Percentiles rank a stretch among this genome's conserved stretches.
Conservation (phyloP, 2,329 filamentous ascomycete species). For the Elsinoe australis region DNA sequence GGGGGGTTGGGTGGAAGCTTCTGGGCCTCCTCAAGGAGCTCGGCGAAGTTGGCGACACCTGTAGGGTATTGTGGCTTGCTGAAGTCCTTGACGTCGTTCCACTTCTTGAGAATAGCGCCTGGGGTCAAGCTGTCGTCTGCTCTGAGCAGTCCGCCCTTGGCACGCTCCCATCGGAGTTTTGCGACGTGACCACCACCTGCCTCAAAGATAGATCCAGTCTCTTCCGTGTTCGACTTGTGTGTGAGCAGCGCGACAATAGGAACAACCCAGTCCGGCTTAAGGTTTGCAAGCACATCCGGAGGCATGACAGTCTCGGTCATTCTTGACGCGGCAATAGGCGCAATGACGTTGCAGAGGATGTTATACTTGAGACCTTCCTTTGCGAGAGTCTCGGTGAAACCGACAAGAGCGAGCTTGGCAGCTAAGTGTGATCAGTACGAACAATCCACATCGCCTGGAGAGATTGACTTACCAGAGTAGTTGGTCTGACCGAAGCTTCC, state of each 20-base stretch:
- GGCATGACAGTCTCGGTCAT: conserved; percentile 97
- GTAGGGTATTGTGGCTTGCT: conserved; percentile 72
- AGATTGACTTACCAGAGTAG: conserved; percentile 61
- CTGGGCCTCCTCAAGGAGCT: conserved; percentile 73
- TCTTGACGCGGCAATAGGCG: conserved; percentile 86
- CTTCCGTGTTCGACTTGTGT: conserved; percentile 72
- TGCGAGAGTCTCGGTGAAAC: conserved; percentile 94
- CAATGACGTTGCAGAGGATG: conserved; percentile 90
- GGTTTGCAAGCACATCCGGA: conserved; percentile 74
- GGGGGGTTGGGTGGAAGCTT: conserved; percentile 65
- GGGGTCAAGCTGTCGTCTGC: conserved; percentile 83
- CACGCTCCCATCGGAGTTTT: conserved; percentile 92
- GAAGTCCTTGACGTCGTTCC: conserved; percentile 82
- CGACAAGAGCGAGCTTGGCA: conserved; percentile 89
- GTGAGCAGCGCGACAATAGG: conserved; percentile 83
- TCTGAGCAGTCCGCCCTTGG: conserved; percentile 80
- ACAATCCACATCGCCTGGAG: not conserved
- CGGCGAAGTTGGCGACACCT: conserved; percentile 81
- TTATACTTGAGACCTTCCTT: conserved; percentile 99
- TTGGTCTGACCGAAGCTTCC: conserved; percentile 94
- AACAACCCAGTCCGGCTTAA: conserved; percentile 92
- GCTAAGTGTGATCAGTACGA: conserved; percentile 46
- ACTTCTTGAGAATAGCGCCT: conserved; percentile 78
- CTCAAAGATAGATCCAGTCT: conserved; percentile 88
- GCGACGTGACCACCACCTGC: conserved; percentile 85